These are phyloP conservation scores for Oenanthe javanica DNA, from an alignment of 140 eudicot genomes.

Conservation along the genomic window DNA sequence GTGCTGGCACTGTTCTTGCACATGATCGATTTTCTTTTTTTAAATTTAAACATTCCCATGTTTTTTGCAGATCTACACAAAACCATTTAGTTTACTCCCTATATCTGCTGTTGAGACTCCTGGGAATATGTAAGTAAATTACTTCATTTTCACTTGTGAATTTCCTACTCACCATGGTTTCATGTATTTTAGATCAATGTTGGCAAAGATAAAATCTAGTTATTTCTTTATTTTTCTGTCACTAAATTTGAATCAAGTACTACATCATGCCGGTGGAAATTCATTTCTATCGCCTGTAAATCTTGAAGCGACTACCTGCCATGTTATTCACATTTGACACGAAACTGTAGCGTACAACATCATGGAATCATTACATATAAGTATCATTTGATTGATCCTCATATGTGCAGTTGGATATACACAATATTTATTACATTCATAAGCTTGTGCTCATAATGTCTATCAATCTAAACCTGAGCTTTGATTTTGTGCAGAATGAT, in stretches of 20 bases:
- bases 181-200: no score
- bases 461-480: neutral
- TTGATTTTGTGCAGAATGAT: constrained; percentile 55
- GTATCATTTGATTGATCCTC: neutral
- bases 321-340: neutral
- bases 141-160: neutral
- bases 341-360: neutral
- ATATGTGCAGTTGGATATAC: neutral
- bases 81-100: constrained; percentile 67
- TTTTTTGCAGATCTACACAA: constrained; percentile 56
- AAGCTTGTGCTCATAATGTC: neutral
- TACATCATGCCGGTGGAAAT: neutral
- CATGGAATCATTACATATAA: neutral
- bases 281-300: no score
- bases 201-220: no score
- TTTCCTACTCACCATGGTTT: neutral
- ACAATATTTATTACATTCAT: neutral
- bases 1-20: neutral
- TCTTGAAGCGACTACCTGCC: neutral
- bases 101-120: constrained; percentile 83
- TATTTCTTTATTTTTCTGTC: neutral
- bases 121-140: constrained; percentile 57
- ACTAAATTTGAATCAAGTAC: neutral
- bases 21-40: neutral
- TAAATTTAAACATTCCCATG: neutral